Conservation (phyloP, 129 eudicot genomes). For the Escallonia rubra region DNA sequence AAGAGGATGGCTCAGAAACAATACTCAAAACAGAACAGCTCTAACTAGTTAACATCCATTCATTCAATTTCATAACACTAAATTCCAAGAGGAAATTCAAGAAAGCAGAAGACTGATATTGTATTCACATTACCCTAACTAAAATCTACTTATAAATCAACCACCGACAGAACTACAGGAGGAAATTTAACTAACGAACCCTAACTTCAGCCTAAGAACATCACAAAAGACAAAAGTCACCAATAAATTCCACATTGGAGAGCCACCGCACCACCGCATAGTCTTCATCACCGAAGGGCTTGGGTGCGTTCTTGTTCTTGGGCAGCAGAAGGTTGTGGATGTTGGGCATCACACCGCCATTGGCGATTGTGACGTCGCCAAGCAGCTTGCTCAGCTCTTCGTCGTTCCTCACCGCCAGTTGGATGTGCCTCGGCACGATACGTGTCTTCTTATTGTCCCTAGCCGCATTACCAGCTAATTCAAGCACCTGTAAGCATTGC, state of each 20-base stretch:
- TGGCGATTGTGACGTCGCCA: constrained; percentile 68
- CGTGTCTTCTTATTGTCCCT: constrained; percentile 33
- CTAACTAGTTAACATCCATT: background rate
- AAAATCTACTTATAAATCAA: background rate
- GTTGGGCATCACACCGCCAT: constrained; percentile 75
- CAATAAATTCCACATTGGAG: background rate
- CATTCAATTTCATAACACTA: background rate
- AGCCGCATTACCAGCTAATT: too few species aligned
- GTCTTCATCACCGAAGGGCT: constrained; percentile 52
- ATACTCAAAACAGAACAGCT: too few species aligned
- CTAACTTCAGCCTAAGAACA: background rate
- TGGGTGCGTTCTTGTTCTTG: constrained; percentile 49
- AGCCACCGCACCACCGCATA: background rate
- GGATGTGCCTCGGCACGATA: constrained; percentile 20
- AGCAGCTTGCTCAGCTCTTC: constrained; percentile 23
- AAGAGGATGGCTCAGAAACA: too few species aligned
- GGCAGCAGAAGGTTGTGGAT: constrained; percentile 64
- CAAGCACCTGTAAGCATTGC: too few species aligned
- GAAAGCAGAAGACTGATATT: too few species aligned
- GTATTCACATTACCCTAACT: background rate
- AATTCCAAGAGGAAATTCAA: too few species aligned
- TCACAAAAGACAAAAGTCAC: background rate
- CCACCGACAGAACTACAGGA: background rate
- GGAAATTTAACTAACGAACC: background rate
- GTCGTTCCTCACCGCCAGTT: too few species aligned